Evolutionary conservation across 305 asterid species (phyloP).

Genomic region (Euphrasia arctica): DNA sequence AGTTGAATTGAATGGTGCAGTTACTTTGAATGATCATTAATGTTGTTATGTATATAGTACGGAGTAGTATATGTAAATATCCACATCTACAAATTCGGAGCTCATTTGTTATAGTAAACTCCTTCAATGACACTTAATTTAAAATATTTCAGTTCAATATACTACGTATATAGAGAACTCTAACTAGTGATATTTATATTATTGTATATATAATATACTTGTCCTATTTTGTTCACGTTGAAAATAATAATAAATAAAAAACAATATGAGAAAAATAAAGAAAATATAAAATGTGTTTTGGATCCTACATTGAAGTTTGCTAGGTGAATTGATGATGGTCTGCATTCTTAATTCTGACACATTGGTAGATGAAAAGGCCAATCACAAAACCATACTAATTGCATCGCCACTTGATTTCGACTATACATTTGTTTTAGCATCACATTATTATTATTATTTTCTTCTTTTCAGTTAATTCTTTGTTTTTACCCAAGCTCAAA

Average conservation of each 20-base stretch:
- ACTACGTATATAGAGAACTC: no score
- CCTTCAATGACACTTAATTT: no score
- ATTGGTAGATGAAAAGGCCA: background rate
- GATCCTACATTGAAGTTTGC: background rate
- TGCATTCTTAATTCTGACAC: conserved; percentile 1
- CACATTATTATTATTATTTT: background rate
- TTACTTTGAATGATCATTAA: background rate
- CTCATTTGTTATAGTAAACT: conserved; percentile 9
- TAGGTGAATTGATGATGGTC: conserved; percentile 7
- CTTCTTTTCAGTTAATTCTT: conserved; percentile 4
- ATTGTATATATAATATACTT: no score
- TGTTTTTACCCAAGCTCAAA: conserved; percentile 4
- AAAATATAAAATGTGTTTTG: no score
- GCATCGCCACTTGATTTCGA: background rate
- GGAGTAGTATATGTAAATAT: background rate
- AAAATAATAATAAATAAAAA: no score
- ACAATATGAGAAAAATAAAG: conserved; percentile 3
- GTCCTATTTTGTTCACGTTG: no score
- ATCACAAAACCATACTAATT: conserved; percentile 1
- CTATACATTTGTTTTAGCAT: background rate
- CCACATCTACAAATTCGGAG: conserved; percentile 11
- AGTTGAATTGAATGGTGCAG: conserved; percentile 29
- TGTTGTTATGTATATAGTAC: no score
- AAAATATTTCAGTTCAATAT: no score
- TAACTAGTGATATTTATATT: no score